Evolutionary conservation across 1,139 yeast species (phyloP).

Genomic region (Blastobotrys ciferrii): DNA sequence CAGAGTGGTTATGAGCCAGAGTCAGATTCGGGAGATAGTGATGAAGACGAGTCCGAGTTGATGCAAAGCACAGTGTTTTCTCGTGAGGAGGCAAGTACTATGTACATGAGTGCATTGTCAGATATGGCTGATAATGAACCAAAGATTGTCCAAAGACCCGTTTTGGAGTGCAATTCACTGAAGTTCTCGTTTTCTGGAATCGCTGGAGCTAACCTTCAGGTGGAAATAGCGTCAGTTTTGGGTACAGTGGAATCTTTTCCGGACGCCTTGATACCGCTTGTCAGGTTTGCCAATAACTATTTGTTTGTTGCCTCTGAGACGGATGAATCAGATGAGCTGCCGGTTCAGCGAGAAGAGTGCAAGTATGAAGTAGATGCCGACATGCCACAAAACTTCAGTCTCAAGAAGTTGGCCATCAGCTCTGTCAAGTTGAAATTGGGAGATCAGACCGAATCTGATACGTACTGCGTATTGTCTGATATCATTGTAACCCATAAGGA

Average conservation of each 20-base stretch:
- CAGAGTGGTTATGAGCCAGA: too few species aligned
- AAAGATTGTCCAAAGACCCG: constrained; percentile 18
- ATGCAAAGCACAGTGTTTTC: constrained; percentile 66
- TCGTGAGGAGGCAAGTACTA: constrained; percentile 65
- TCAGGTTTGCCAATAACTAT: constrained; percentile 3
- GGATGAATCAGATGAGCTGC: background rate
- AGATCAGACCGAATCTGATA: background rate
- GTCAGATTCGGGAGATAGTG: constrained; percentile 29
- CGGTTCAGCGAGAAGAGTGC: background rate
- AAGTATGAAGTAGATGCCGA: too few species aligned
- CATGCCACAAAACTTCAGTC: background rate
- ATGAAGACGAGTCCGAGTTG: constrained; percentile 42
- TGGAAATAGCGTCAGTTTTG: constrained; percentile 47
- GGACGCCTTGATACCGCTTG: constrained; percentile 5
- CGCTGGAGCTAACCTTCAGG: constrained; percentile 40
- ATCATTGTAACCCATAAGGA: constrained; percentile 10
- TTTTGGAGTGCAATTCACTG: constrained; percentile 24
- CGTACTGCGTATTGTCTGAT: background rate
- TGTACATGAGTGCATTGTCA: constrained; percentile 73
- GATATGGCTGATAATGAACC: constrained; percentile 14
- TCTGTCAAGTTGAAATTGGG: background rate
- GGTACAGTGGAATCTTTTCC: constrained; percentile 39
- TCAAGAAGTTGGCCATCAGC: background rate
- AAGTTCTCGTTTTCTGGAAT: constrained; percentile 24
- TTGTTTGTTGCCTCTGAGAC: background rate